These are phyloP conservation scores for Starmerella kuoi DNA, from an alignment of 805 yeast species.

Conservation along the genomic window DNA sequence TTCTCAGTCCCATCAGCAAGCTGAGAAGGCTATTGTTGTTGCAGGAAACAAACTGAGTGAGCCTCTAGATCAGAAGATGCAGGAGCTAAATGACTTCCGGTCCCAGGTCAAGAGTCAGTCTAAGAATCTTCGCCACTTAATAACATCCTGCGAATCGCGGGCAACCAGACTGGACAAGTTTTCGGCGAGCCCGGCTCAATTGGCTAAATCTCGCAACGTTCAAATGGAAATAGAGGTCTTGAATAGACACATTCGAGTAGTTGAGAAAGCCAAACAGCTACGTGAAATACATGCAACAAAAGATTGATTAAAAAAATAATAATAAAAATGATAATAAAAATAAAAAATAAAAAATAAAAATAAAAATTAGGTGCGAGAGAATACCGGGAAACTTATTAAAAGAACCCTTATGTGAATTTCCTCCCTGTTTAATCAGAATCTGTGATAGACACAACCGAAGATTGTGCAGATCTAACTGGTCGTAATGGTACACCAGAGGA, in stretches of 20 bases:
- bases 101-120: slow-evolving; percentile 13
- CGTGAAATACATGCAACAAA: background rate
- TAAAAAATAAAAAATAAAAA: background rate
- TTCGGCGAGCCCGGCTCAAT: background rate
- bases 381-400: no score
- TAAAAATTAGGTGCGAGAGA: no score
- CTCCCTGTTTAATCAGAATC: slow-evolving; percentile 18
- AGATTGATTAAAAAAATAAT: no score
- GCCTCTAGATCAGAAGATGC: slow-evolving; percentile 23
- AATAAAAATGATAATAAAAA: background rate
- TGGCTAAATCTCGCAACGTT: slow-evolving; percentile 2
- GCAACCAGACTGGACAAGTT: slow-evolving; percentile 2
- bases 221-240: slow-evolving; percentile 44
- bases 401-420: no score
- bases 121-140: slow-evolving; percentile 9
- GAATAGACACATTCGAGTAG: slow-evolving; percentile 59
- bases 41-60: slow-evolving; percentile 14
- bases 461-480: slow-evolving; percentile 21
- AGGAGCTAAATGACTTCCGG: slow-evolving; percentile 20
- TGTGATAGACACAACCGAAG: slow-evolving; percentile 22
- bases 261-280: slow-evolving; percentile 31
- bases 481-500: slow-evolving; percentile 13
- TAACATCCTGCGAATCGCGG: slow-evolving; percentile 4
- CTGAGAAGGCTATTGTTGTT: slow-evolving; percentile 6
- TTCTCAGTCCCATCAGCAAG: slow-evolving; percentile 10